Base-by-base conservation (phyloP, 352 stramenopile species). In the Phytophthora tentaculata region DNA sequence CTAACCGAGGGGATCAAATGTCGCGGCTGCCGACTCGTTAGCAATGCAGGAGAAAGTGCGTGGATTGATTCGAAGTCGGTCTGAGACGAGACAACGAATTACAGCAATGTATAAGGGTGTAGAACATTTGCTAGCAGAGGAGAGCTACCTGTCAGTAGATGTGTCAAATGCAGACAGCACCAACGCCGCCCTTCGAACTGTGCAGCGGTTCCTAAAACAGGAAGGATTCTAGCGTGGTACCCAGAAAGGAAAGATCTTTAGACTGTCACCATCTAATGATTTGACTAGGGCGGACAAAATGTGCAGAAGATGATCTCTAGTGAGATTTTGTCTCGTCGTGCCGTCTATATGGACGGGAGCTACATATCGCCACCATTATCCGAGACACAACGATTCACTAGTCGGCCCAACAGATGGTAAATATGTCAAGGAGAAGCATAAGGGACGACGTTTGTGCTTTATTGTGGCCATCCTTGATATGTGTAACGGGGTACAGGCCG, bases 291-390 rank as follows among this genome's bases (percentile, higher is more conserved):
- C 45, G 17, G n/a, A n/a, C 20, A 60, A 26, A 60, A 60, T 24
- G 26, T 60, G 8, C 41, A 58, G 6, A 44, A 44, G 54, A 67
- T 60, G 50, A 58, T 19, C 8, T 24, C 9, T 32, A 44, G 24
- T 19, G 10, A 44, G 41, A 67, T 45, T 28, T 7, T 14, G 14
- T 51, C 29, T 16, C 61, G 41, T 35, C 55, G 60, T 1, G 51
- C 64, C n/a, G 72, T 76, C 1, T 74, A 76, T 43, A 60, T 76
- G 35, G 67, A 76, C 50, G 67, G 74, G 29, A 71, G 57, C 26
- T 74, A 74, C 41, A 74, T 76, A 32, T n/a, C n/a, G n/a, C n/a
- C n/a, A n/a, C n/a, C n/a, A n/a, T n/a, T n/a, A n/a, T n/a, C n/a
- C n/a, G n/a, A n/a, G n/a, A n/a, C n/a, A n/a, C n/a, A n/a, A n/a